These are phyloP conservation scores for Spiraea crenata DNA, from an alignment of 331 rosid species.

Conservation along the genomic window DNA sequence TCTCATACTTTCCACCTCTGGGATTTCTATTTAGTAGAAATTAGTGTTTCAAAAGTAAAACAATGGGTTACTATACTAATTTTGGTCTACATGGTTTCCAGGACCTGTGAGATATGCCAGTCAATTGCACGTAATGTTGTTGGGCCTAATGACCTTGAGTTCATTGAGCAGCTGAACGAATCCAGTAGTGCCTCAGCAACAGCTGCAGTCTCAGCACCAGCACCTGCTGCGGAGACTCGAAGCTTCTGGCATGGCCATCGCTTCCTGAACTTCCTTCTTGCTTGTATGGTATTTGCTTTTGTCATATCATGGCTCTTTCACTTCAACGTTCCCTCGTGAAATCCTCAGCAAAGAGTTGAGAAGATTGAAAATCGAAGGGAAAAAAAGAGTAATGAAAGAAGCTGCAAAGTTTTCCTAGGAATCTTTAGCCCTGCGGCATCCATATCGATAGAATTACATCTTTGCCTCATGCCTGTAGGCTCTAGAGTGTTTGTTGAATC, in stretches of 20 bases:
- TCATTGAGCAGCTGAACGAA: conserved; percentile 49
- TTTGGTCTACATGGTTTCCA: conserved; percentile 25
- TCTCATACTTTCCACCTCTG: not conserved
- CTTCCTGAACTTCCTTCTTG: conserved; percentile 83
- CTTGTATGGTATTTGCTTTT: conserved; percentile 86
- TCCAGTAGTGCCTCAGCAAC: conserved; percentile 36
- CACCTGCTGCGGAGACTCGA: conserved; percentile 51
- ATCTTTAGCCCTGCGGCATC: conserved; percentile 15
- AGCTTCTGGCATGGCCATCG: conserved; percentile 90
- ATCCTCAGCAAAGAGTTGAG: conserved; percentile 13
- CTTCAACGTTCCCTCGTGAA: conserved; percentile 60
- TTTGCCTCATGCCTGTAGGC: conserved; percentile 11
- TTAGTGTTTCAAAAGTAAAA: not conserved
- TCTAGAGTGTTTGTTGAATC: conserved; percentile 26
- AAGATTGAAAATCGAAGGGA: conserved; percentile 5
- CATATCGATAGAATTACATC: conserved; percentile 18
- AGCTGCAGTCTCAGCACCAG: conserved; percentile 38
- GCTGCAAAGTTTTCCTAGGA: not conserved
- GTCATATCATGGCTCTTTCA: conserved; percentile 94
- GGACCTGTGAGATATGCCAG: conserved; percentile 95
- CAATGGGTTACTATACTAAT: not conserved
- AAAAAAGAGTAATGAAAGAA: conserved; percentile 1
- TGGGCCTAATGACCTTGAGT: conserved; percentile 54
- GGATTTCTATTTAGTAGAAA: not conserved
- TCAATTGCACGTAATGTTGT: conserved; percentile 70